Percentiles rank a stretch among this genome's conserved stretches.
These are phyloP conservation scores for Trypanosoma boissoni DNA, from an alignment of 208 protist species.

Conservation along the genomic window DNA sequence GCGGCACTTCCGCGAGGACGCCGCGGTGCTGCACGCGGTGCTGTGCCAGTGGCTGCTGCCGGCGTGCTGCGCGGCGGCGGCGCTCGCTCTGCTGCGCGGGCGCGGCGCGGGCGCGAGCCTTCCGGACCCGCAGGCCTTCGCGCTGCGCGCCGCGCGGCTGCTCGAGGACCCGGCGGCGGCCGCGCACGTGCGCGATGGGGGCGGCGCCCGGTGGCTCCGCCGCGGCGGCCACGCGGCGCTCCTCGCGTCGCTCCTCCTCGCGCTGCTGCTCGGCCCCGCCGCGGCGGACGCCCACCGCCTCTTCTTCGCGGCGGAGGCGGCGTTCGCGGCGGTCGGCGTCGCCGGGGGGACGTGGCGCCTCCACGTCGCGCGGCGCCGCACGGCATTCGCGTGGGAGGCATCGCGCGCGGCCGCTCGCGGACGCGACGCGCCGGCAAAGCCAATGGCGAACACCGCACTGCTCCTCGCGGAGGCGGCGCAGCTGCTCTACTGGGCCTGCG, in stretches of 20 bases:
- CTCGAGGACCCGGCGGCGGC: constrained; percentile 71
- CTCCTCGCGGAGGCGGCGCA: constrained; percentile 56
- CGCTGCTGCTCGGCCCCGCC: constrained; percentile 52
- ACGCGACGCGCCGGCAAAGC: constrained; percentile 13
- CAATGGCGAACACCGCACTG: constrained; percentile 56
- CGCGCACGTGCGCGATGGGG: constrained; percentile 44
- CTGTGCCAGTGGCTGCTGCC: constrained; percentile 61
- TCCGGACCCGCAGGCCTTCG: constrained; percentile 40
- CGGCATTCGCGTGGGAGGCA: constrained; percentile 28
- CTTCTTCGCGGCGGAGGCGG: constrained; percentile 62
- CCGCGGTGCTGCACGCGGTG: constrained; percentile 59
- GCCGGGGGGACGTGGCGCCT: constrained; percentile 38
- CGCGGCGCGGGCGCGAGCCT: constrained; percentile 57
- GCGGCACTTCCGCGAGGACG: constrained; percentile 54
- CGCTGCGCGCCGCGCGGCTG: constrained; percentile 52
- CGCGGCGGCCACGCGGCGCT: constrained; percentile 45
- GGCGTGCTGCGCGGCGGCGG: constrained; percentile 45
- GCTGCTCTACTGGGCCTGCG: constrained; percentile 62
- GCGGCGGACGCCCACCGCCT: constrained; percentile 39
- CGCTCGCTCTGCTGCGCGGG: constrained; percentile 56
- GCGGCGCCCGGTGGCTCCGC: constrained; percentile 36
- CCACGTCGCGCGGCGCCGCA: constrained; percentile 55
- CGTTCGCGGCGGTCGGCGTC: constrained; percentile 50
- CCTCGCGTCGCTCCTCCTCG: constrained; percentile 49
- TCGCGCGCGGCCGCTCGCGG: not conserved